Base-by-base conservation (phyloP, 768 basidiomycete genomes). In the Leccinum olivaceopallidum region DNA sequence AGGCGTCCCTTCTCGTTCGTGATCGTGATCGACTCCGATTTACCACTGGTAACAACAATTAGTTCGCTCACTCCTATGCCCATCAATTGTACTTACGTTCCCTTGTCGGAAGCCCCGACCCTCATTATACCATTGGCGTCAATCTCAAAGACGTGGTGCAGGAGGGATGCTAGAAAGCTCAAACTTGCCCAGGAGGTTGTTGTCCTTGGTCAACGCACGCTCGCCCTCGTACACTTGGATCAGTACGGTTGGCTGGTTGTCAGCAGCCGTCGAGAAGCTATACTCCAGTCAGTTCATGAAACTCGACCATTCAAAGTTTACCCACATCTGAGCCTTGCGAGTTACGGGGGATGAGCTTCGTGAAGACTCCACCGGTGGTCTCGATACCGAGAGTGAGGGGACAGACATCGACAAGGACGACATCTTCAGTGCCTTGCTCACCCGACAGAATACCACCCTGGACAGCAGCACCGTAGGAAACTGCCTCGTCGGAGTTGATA, bases 401-500 rank as follows among this genome's bases (percentile, higher is more conserved):
- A 80, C 89, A 90, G 73, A 98, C 94, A 76, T 99, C 96, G 70
- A 99, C 92, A 59, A 99, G 89, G 63, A 98, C 89, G 63, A 98
- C 83, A 66, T 94, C 95, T 62, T 85, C 86, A 58, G 92, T 92
- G 63, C 89, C 90, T 73, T 92, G 89, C 70, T 94, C 94, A 63
- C 96, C 96, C 53, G 95, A 90, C 65, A 99, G 91, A 69, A 99
- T 96, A 80, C 94, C 96, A 77, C 93, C 96, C 78, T 99, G 96
- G 66, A 98, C 94, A 57, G 96, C 96, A 64, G 96, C 96, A 83
- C 96, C 96, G 70, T 97, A 98, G 51, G 96, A 95, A 67, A 99
- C 96, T 63, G 96, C 96, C 81, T 99, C 96, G 76, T 99, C 96
- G 56, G 95, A 95, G 84, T 99, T 98, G 81, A 98, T 99, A 66